Evolutionary conservation across 371 early-diverging fungal species (phyloP).

Genomic region (Actinomucor elegans): DNA sequence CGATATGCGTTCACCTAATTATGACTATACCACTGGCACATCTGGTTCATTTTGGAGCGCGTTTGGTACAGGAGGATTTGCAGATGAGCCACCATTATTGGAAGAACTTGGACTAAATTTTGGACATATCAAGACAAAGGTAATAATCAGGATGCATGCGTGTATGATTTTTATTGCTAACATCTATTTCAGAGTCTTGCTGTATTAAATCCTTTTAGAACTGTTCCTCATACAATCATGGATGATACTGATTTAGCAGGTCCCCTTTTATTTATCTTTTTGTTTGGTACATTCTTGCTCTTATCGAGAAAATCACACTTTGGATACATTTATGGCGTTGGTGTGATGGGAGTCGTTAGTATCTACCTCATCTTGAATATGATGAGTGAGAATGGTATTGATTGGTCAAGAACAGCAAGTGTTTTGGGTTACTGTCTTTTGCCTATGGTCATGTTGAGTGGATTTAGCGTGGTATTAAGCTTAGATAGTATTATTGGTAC

Average conservation of each 20-base stretch:
- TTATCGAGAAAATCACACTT: constrained; percentile 93
- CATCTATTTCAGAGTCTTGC: constrained; percentile 72
- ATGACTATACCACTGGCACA: constrained; percentile 43
- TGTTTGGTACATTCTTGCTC: constrained; percentile 85
- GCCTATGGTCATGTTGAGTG: constrained; percentile 89
- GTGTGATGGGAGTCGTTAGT: constrained; percentile 84
- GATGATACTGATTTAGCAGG: constrained; percentile 95
- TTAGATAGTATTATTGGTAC: constrained; percentile 60
- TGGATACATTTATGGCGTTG: constrained; percentile 97
- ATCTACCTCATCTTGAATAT: constrained; percentile 90
- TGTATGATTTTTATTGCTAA: too few species aligned
- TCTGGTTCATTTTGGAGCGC: constrained; percentile 56
- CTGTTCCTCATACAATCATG: constrained; percentile 89
- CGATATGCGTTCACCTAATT: constrained; percentile 52
- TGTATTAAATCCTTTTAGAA: constrained; percentile 88
- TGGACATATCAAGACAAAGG: constrained; percentile 80
- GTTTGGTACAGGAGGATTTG: constrained; percentile 85
- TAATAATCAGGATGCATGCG: not conserved
- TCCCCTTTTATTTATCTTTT: constrained; percentile 86
- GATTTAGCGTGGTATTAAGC: constrained; percentile 54
- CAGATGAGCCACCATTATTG: constrained; percentile 85
- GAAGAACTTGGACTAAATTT: constrained; percentile 95
- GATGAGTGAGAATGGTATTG: constrained; percentile 91
- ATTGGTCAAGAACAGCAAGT: constrained; percentile 86
- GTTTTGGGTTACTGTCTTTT: constrained; percentile 96